These are phyloP conservation scores for Mrakia frigida DNA, from an alignment of 768 basidiomycete genomes.

Conservation along the genomic window DNA sequence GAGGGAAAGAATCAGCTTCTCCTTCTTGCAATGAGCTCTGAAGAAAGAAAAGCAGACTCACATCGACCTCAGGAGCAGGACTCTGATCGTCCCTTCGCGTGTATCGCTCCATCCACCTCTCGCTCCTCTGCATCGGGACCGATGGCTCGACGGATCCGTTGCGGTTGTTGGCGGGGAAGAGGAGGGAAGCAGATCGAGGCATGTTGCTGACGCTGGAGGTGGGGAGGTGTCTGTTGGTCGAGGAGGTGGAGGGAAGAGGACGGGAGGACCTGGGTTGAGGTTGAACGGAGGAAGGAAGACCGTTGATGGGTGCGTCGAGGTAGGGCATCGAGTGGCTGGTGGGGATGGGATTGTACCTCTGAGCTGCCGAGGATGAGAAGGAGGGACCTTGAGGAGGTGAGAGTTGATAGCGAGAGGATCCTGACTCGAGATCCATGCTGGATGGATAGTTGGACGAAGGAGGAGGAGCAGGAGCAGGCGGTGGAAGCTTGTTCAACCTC, in stretches of 20 bases:
- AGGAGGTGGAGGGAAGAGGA: background rate
- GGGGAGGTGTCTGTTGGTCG: background rate
- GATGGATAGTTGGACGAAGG: background rate
- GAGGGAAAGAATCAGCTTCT: background rate
- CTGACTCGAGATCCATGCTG: conserved; percentile 10
- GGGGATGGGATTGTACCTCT: conserved; percentile 14
- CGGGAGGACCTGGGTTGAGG: conserved; percentile 12
- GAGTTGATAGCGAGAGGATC: background rate
- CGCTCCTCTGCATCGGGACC: background rate
- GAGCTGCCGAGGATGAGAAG: conserved; percentile 6
- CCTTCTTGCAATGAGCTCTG: background rate
- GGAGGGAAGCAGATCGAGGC: background rate
- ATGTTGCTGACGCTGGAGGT: background rate
- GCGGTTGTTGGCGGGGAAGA: background rate
- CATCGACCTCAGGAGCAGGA: conserved; percentile 14
- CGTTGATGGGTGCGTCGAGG: conserved; percentile 24
- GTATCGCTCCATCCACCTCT: conserved; percentile 29
- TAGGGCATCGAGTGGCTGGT: conserved; percentile 27
- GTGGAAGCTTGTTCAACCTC: conserved; percentile 6
- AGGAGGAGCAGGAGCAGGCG: conserved; percentile 4
- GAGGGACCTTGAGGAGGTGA: background rate
- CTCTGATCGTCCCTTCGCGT: conserved; percentile 14
- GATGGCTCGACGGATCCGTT: background rate
- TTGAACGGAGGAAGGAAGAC: background rate
- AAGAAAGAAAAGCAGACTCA: background rate